Conservation (phyloP, 1,139 yeast genomes). For the Casaregolazyma suthepensis region DNA sequence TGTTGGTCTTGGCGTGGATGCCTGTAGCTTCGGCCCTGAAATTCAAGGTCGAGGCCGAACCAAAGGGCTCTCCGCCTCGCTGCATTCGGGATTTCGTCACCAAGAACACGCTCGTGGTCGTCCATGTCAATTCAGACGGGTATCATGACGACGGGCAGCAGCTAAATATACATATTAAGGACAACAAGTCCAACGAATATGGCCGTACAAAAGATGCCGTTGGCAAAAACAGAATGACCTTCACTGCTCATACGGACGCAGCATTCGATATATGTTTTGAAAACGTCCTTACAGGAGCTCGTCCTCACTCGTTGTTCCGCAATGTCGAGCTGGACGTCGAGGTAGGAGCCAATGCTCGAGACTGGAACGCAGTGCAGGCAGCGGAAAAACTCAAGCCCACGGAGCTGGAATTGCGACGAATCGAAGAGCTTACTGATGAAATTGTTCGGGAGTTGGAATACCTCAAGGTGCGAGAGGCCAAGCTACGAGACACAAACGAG, state of each 20-base stretch:
- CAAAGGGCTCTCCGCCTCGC: constrained; percentile 36
- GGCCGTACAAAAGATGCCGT: constrained; percentile 40
- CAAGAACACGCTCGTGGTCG: constrained; percentile 71
- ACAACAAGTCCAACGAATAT: constrained; percentile 35
- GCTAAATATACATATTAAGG: constrained; percentile 36
- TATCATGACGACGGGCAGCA: constrained; percentile 78
- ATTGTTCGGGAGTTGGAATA: constrained; percentile 72
- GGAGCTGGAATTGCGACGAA: constrained; percentile 77
- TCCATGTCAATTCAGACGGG: constrained; percentile 70
- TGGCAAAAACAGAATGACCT: constrained; percentile 65
- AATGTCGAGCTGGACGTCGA: constrained; percentile 86
- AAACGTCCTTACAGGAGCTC: constrained; percentile 44
- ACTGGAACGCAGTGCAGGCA: constrained; percentile 94
- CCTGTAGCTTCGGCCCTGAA: constrained; percentile 27
- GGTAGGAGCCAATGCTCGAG: constrained; percentile 94
- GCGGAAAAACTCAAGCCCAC: constrained; percentile 88
- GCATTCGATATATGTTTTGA: constrained; percentile 90
- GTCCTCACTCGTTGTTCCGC: constrained; percentile 25
- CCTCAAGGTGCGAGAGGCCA: constrained; percentile 79
- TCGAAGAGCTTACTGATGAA: constrained; percentile 80
- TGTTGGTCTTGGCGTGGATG: not conserved
- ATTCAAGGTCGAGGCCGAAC: constrained; percentile 31
- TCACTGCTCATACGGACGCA: constrained; percentile 76
- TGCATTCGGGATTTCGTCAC: constrained; percentile 89
- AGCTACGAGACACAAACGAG: constrained; percentile 94